These are phyloP conservation scores for barley (Hordeum vulgare) DNA, from an alignment of 176 grass and related monocot genomes.

Conservation along the genomic window DNA sequence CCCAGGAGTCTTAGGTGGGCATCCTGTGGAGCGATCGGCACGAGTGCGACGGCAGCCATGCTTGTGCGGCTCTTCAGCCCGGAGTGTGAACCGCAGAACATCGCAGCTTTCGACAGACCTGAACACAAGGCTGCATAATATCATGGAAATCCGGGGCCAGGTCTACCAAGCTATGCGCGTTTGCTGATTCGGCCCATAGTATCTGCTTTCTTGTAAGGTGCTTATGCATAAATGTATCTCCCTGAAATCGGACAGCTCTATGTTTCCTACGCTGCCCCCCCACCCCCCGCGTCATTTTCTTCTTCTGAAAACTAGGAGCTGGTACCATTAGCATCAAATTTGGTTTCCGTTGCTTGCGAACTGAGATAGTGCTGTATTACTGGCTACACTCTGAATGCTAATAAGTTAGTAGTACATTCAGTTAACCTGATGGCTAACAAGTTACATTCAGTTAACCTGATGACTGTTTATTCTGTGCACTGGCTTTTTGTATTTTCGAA, in stretches of 20 bases:
- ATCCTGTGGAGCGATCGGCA: constrained; percentile 58
- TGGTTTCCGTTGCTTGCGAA: background rate
- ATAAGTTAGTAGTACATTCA: background rate
- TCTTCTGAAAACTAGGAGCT: background rate
- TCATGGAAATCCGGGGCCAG: background rate
- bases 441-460: too few relatives aligned
- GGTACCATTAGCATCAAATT: background rate
- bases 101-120: constrained; percentile 62
- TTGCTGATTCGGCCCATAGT: background rate
- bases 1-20: constrained; percentile 77
- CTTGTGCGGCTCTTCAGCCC: constrained; percentile 78
- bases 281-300: background rate
- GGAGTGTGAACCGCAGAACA: constrained; percentile 85
- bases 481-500: too few relatives aligned
- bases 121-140: constrained; percentile 19
- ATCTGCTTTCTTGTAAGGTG: background rate
- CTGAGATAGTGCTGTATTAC: background rate
- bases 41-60: constrained; percentile 43
- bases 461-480: too few relatives aligned
- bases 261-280: background rate
- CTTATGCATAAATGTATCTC: background rate
- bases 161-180: background rate
- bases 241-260: background rate
- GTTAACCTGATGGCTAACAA: background rate
- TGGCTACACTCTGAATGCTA: background rate